Percentiles rank a stretch among this genome's conserved stretches.
These are phyloP conservation scores for Chrysanthemum seticuspe DNA, from an alignment of 129 eudicot genomes.

Conservation along the genomic window DNA sequence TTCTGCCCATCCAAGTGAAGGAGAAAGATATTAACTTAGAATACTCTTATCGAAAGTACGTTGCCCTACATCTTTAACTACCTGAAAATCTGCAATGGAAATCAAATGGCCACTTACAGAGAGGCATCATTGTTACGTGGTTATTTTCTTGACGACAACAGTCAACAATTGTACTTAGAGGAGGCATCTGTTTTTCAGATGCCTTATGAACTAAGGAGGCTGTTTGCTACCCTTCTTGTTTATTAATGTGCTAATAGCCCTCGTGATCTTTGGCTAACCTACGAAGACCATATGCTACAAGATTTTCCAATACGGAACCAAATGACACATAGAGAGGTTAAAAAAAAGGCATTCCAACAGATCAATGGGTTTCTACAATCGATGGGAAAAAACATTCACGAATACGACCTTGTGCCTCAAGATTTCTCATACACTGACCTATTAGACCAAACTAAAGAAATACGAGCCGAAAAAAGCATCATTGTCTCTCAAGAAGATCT, in stretches of 20 bases:
- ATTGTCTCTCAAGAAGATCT: neutral
- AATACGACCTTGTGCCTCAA: neutral
- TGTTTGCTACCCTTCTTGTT: slow-evolving; percentile 3
- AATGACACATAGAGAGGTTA: neutral
- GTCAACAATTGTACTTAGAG: neutral
- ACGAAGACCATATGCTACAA: neutral
- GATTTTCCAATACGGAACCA: neutral
- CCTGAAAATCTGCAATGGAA: neutral
- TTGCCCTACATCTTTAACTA: neutral
- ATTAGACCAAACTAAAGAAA: neutral
- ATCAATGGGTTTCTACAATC: neutral
- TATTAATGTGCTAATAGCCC: neutral
- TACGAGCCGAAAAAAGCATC: neutral
- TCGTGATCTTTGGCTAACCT: neutral
- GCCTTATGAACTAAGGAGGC: neutral
- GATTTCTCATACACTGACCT: neutral
- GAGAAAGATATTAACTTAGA: slow-evolving; percentile 2
- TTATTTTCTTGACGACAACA: neutral
- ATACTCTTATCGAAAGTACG: neutral
- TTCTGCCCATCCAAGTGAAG: slow-evolving; percentile 9
- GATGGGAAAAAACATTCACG: neutral
- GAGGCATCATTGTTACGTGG: slow-evolving; percentile 5
- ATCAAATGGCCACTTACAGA: neutral
- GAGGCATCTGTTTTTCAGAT: neutral
- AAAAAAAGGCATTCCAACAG: neutral